These are phyloP conservation scores for Globisporangium cylindrosporum DNA, from an alignment of 352 stramenopile genomes.

Conservation along the genomic window DNA sequence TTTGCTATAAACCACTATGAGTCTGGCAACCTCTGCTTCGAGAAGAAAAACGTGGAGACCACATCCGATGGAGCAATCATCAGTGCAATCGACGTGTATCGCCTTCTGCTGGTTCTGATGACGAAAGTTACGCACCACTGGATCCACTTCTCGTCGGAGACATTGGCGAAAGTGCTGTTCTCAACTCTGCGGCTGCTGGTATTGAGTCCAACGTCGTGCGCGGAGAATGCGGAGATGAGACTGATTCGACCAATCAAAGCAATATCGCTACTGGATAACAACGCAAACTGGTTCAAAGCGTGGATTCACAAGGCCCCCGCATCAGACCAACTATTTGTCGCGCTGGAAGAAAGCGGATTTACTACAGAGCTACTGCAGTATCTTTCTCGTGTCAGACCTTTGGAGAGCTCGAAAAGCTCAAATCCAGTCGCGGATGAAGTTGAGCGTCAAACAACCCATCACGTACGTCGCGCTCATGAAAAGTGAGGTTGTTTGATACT, in stretches of 20 bases:
- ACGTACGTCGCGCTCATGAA: conserved; percentile 24
- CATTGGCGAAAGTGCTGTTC: conserved; percentile 35
- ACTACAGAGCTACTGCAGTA: conserved; percentile 36
- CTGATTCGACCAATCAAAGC: conserved; percentile 25
- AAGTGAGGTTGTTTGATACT: not conserved
- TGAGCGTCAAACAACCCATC: conserved; percentile 21
- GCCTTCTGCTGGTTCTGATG: conserved; percentile 40
- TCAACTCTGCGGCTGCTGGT: conserved; percentile 46
- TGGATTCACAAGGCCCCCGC: conserved; percentile 47
- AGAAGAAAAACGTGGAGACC: conserved; percentile 19
- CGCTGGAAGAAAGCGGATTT: conserved; percentile 33
- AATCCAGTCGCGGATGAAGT: conserved; percentile 10
- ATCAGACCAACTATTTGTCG: conserved; percentile 33
- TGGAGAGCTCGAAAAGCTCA: conserved; percentile 17
- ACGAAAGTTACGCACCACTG: conserved; percentile 38
- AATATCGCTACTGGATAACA: conserved; percentile 31
- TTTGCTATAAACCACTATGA: conserved; percentile 30
- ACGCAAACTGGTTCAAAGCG: conserved; percentile 39
- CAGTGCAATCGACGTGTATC: conserved; percentile 36
- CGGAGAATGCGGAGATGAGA: conserved; percentile 25
- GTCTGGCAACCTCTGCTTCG: conserved; percentile 26
- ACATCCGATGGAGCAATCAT: conserved; percentile 6
- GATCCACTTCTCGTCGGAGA: conserved; percentile 52
- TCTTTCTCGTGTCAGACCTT: conserved; percentile 35
- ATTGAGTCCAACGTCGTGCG: conserved; percentile 26